These are phyloP conservation scores for Ceratobasidium sp. DNA, from an alignment of 1,284 basidiomycete species.

Conservation along the genomic window DNA sequence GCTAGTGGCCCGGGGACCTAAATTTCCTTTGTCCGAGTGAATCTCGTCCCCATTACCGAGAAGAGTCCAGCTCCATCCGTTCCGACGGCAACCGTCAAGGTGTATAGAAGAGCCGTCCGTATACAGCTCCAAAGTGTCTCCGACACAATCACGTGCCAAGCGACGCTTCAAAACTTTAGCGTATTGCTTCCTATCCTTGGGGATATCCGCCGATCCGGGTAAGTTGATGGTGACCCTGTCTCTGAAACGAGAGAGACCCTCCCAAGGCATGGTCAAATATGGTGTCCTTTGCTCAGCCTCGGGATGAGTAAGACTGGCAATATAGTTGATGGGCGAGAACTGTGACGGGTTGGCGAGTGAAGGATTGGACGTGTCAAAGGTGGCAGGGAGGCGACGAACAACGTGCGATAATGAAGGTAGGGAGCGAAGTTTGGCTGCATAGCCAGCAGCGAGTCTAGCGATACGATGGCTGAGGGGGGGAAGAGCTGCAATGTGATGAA, in stretches of 20 bases:
- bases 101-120: not conserved
- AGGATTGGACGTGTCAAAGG: not conserved
- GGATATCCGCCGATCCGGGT: not conserved
- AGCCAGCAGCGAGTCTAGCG: not conserved
- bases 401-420: not conserved
- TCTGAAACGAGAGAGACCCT: not conserved
- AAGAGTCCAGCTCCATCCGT: not conserved
- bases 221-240: not conserved
- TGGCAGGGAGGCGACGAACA: not conserved
- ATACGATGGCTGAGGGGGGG: not conserved
- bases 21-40: not conserved
- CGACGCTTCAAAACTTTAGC: not conserved
- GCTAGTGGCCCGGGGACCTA: not conserved
- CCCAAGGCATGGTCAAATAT: not conserved
- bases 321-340: not conserved
- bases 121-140: not conserved
- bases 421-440: not conserved
- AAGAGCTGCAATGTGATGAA: not conserved
- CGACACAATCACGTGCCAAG: not conserved
- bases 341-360: not conserved
- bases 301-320: not conserved
- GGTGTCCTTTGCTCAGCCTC: not conserved
- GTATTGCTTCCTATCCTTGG: not conserved
- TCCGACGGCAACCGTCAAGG: not conserved
- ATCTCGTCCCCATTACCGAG: not conserved